These are phyloP conservation scores for Hysterangium stoloniferum DNA, from an alignment of 768 basidiomycete genomes.

Conservation along the genomic window DNA sequence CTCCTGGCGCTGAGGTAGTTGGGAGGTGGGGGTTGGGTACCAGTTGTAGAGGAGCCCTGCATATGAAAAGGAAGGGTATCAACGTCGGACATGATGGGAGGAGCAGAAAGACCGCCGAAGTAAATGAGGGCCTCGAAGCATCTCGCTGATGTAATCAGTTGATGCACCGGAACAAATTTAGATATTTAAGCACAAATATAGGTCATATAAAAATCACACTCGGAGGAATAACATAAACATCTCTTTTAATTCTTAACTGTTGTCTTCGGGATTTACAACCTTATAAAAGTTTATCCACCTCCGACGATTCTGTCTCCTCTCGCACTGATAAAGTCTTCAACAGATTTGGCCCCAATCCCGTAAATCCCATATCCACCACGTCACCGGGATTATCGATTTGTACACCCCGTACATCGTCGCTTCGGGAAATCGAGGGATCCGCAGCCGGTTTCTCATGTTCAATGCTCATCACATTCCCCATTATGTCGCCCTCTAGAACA, in stretches of 20 bases:
- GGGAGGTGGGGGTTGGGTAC: constrained; percentile 37
- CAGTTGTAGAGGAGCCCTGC: neutral
- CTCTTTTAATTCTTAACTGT: neutral
- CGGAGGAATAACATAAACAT: neutral
- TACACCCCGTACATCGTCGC: neutral
- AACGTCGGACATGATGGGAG: constrained; percentile 33
- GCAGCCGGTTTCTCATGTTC: neutral
- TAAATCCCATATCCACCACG: no score
- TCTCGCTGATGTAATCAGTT: constrained; percentile 50
- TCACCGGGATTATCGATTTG: neutral
- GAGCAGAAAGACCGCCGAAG: constrained; percentile 19
- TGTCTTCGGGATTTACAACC: neutral
- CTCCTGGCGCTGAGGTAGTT: constrained; percentile 76
- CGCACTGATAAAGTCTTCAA: neutral
- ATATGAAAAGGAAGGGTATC: constrained; percentile 18
- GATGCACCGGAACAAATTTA: constrained; percentile 21
- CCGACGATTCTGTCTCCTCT: neutral
- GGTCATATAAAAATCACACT: neutral
- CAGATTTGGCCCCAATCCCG: neutral
- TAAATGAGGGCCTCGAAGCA: constrained; percentile 23
- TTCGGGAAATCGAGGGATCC: neutral
- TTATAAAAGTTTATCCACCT: constrained; percentile 1
- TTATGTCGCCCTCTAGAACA: neutral
- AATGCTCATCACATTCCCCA: neutral
- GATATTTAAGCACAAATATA: neutral